Conservation (phyloP, 305 asterid species). For the Plantago coronopus region DNA sequence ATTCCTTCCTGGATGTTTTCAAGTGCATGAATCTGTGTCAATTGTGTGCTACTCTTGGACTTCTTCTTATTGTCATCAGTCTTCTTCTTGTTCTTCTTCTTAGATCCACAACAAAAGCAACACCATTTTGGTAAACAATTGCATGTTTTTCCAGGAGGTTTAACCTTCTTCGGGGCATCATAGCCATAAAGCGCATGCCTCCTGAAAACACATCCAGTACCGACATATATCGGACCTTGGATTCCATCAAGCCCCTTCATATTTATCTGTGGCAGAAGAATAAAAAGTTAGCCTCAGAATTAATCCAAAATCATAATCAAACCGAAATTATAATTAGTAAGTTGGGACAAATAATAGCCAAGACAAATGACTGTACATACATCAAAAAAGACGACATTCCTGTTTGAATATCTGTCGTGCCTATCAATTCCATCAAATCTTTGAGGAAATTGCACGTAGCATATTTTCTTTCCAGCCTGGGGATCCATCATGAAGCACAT, state of each 20-base stretch:
- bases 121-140: constrained; percentile 41
- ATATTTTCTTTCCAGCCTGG: constrained; percentile 35
- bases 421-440: constrained; percentile 41
- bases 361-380: constrained; percentile 17
- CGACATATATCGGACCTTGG: constrained; percentile 42
- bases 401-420: constrained; percentile 35
- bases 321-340: neutral
- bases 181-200: constrained; percentile 37
- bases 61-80: constrained; percentile 34
- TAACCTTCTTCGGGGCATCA: constrained; percentile 36
- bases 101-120: constrained; percentile 31
- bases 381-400: constrained; percentile 38
- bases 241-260: constrained; percentile 43
- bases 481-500: constrained; percentile 47
- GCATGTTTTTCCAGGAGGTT: constrained; percentile 38
- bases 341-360: neutral
- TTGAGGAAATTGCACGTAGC: constrained; percentile 43
- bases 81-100: constrained; percentile 37
- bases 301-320: neutral
- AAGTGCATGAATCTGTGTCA: constrained; percentile 34
- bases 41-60: constrained; percentile 26
- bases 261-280: constrained; percentile 26
- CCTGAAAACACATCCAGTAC: constrained; percentile 39
- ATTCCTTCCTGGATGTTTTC: constrained; percentile 36
- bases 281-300: neutral